phyloP scores from a whole-genome alignment of 106 monocot genomes.

The Cymbidium sinense region DNA sequence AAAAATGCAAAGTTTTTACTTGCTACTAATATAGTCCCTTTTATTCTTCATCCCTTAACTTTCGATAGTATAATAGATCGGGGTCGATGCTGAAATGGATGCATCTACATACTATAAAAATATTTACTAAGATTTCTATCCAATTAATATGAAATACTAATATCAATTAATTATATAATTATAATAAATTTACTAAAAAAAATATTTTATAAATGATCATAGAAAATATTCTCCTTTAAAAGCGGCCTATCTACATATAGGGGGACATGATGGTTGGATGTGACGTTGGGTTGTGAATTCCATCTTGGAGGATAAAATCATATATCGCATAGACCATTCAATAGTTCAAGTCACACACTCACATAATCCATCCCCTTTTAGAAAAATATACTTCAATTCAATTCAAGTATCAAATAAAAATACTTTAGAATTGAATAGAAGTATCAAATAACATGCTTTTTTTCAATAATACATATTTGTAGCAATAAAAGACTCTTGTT shows the following conservation, averaged over 20 bases:
- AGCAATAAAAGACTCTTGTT: no score
- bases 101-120: constrained; percentile 5
- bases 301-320: constrained; percentile 3
- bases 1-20: no score
- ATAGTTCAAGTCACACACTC: constrained; percentile 14
- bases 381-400: constrained; percentile 6
- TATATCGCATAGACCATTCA: constrained; percentile 13
- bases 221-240: constrained; percentile 6
- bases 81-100: constrained; percentile 4
- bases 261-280: constrained; percentile 6
- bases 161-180: background rate
- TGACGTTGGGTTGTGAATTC: constrained; percentile 3
- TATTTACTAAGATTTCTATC: background rate
- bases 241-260: constrained; percentile 6
- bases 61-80: no score
- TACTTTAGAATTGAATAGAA: background rate
- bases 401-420: background rate
- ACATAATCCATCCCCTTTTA: constrained; percentile 14
- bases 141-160: background rate
- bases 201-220: background rate
- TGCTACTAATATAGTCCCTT: no score
- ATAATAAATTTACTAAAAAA: background rate
- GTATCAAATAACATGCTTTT: no score
- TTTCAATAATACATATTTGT: no score
- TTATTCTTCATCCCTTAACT: no score